Conservation (phyloP, 2,329 filamentous ascomycete genomes). For the Aplosporella prunicola region DNA sequence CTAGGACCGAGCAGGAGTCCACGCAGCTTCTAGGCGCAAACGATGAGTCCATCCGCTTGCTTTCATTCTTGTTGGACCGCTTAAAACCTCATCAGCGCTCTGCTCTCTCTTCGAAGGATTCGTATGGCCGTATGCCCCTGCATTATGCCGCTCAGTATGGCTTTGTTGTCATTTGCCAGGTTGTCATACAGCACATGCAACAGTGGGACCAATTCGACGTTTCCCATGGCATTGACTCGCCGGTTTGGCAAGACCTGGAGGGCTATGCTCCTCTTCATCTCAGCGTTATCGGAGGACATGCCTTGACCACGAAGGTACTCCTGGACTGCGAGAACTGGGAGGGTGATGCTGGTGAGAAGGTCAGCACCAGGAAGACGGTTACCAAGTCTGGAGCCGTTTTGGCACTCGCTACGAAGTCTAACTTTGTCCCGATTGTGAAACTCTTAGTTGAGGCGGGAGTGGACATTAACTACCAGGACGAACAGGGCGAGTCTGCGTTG, state of each 20-base stretch:
- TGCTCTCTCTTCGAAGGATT: slow-evolving; percentile 61
- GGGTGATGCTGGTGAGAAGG: slow-evolving; percentile 52
- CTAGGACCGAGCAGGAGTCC: slow-evolving; percentile 56
- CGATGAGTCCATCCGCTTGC: slow-evolving; percentile 65
- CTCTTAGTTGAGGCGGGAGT: slow-evolving; percentile 84
- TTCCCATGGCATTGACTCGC: slow-evolving; percentile 74
- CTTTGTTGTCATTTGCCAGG: slow-evolving; percentile 79
- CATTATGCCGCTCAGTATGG: slow-evolving; percentile 95
- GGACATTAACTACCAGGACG: slow-evolving; percentile 87
- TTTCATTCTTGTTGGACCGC: slow-evolving; percentile 54
- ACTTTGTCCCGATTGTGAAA: slow-evolving; percentile 74
- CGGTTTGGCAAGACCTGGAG: slow-evolving; percentile 84
- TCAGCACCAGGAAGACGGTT: slow-evolving; percentile 57
- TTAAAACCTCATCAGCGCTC: slow-evolving; percentile 58
- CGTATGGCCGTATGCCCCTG: slow-evolving; percentile 72
- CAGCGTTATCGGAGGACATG: slow-evolving; percentile 83
- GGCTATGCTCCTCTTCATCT: slow-evolving; percentile 87
- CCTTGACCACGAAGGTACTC: slow-evolving; percentile 71
- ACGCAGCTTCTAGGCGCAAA: slow-evolving; percentile 53
- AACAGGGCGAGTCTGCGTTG: slow-evolving; percentile 80
- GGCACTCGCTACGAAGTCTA: slow-evolving; percentile 77
- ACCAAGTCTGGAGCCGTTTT: slow-evolving; percentile 82
- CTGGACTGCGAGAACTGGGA: slow-evolving; percentile 73
- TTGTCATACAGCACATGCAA: slow-evolving; percentile 82
- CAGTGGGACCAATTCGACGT: slow-evolving; percentile 81